These are phyloP conservation scores for Piromyces finnis DNA, from an alignment of 192 early-diverging fungal genomes.

Conservation along the genomic window DNA sequence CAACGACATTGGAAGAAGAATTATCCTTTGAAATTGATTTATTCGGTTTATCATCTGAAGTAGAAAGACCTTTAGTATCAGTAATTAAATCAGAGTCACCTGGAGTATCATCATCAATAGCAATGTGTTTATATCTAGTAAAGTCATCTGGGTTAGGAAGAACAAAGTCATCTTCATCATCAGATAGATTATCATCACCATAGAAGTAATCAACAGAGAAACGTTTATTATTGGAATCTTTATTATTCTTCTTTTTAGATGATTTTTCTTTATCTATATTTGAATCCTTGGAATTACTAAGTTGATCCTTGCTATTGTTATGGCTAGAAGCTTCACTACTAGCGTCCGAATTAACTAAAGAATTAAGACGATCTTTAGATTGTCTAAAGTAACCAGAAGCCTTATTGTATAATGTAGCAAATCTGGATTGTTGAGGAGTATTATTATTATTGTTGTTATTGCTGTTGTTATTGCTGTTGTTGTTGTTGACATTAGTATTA, in stretches of 20 bases:
- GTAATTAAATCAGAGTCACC: background rate
- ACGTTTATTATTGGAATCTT: background rate
- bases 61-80: slow-evolving; percentile 5
- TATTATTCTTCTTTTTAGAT: background rate
- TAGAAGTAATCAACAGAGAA: background rate
- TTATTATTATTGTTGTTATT: background rate
- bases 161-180: slow-evolving; percentile 5
- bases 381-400: background rate
- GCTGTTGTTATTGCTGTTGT: background rate
- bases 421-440: background rate
- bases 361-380: background rate
- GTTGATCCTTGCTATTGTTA: background rate
- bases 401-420: background rate
- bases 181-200: slow-evolving; percentile 1
- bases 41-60: background rate
- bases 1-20: background rate
- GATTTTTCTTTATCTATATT: background rate
- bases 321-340: background rate
- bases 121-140: slow-evolving; percentile 7
- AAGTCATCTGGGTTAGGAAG: background rate
- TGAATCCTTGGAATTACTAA: background rate
- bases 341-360: background rate
- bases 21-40: slow-evolving; percentile 1
- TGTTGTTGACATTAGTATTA: background rate
- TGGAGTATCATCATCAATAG: slow-evolving; percentile 3